Base-by-base conservation (phyloP, 2,329 filamentous ascomycete species). In the Alternaria sp. region DNA sequence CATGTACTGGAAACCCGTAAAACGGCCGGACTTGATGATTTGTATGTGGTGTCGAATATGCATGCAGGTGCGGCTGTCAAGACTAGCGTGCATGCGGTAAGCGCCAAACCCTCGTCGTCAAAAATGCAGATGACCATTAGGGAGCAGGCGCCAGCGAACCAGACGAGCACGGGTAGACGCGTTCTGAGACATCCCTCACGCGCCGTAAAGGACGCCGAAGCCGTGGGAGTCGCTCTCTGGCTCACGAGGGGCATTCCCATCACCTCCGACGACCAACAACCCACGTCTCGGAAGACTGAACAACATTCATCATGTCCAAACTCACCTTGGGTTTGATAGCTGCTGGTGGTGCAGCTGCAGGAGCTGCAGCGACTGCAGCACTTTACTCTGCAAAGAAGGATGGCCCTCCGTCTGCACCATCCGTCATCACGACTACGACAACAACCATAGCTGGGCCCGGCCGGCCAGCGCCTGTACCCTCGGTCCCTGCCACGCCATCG, bases 281-380 rank as follows among this genome's bases (percentile, higher is more conserved):
- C 51, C 61, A 43, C 55, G 45, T 49, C 32, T 45, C 43, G 17
- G 44, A 49, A 49, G 44, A 49, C 28, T n/a, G 13, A 59, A 59
- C 30, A 32, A 28, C 12, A 46, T 53, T 45, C 63, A 66, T 65
- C 67, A 85, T 85, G 84, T 85, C 83, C 15, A 85, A 86, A 71
- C 77, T 83, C 69, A 85, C 83, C 15, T 74, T 85, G 59, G 84
- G 82, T 21, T 74, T 85, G 63, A 81, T 85, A 53, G 84, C 83
- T 17, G 84, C 82, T 43, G 81, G 81, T 49, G 78, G 82, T 61
- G 84, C 83, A 32, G 83, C 81, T 25, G 79, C 82, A 13, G 84
- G 83, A 45, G 83, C 83, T 63, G 83, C 82, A 69, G 81, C 81
- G 32, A 85, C 83, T 45, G 83, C 83, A 58, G 83, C 80, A 6